phyloP scores from a whole-genome alignment of 2,329 filamentous ascomycete genomes.

The Knufia petricola region DNA sequence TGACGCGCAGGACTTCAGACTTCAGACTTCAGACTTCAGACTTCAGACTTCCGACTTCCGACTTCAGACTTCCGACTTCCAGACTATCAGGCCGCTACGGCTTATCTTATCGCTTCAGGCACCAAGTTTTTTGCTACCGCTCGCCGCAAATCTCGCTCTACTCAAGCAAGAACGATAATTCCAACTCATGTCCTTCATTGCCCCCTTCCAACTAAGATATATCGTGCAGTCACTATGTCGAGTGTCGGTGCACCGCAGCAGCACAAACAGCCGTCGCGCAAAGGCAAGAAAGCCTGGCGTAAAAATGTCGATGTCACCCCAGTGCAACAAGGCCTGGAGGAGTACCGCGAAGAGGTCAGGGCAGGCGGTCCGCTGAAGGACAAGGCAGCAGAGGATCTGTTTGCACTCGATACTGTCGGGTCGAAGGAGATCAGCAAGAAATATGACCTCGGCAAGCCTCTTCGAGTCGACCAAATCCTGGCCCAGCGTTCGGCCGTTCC shows the following conservation, averaged over 20 bases:
- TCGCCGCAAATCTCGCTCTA: too few relatives aligned
- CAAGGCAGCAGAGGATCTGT: slow-evolving; percentile 72
- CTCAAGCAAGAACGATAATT: too few relatives aligned
- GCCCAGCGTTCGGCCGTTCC: slow-evolving; percentile 72
- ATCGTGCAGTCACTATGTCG: neutral
- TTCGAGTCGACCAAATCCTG: slow-evolving; percentile 89
- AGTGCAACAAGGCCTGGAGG: slow-evolving; percentile 70
- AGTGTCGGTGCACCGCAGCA: slow-evolving; percentile 50
- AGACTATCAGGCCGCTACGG: neutral
- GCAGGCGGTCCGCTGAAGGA: slow-evolving; percentile 81
- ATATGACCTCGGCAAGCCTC: slow-evolving; percentile 60
- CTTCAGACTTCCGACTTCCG: too few relatives aligned
- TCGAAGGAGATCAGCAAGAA: slow-evolving; percentile 57
- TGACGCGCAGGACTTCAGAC: too few relatives aligned
- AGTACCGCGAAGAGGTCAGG: slow-evolving; percentile 81
- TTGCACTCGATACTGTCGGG: slow-evolving; percentile 68
- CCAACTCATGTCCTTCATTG: too few relatives aligned
- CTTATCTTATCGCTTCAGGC: neutral
- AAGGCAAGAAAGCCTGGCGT: slow-evolving; percentile 97
- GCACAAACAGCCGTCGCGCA: slow-evolving; percentile 79
- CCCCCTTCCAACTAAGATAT: too few relatives aligned
- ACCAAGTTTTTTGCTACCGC: too few relatives aligned
- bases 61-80: too few relatives aligned
- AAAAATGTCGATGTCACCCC: slow-evolving; percentile 95
- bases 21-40: too few relatives aligned